A percentile compares a stretch with the other conserved stretches of the same genome.
phyloP scores from a whole-genome alignment of 106 monocot species.

The Iris macrosiphon region DNA sequence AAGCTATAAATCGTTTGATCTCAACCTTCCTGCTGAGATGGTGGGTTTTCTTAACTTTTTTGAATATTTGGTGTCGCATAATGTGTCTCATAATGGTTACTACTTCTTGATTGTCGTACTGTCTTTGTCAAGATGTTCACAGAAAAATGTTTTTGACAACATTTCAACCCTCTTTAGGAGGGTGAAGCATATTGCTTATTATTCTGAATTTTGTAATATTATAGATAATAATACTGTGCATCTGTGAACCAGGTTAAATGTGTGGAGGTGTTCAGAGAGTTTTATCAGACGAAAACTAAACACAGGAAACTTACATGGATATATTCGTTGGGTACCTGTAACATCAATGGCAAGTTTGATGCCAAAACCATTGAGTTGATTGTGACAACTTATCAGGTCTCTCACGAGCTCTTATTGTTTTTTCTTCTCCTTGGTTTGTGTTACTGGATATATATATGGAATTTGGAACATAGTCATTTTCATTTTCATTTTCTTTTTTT shows the following conservation, averaged over 20 bases:
- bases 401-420: not conserved
- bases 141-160: too few species aligned
- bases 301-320: slow-evolving; percentile 72
- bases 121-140: too few species aligned
- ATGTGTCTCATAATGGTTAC: too few species aligned
- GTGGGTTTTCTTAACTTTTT: too few species aligned
- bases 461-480: not conserved
- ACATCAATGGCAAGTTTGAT: slow-evolving; percentile 67
- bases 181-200: too few species aligned
- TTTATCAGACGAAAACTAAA: slow-evolving; percentile 89
- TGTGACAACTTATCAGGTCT: slow-evolving; percentile 49
- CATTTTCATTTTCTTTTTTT: not conserved
- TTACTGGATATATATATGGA: too few species aligned
- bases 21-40: slow-evolving; percentile 91
- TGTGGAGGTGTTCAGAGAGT: slow-evolving; percentile 75
- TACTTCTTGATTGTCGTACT: too few species aligned
- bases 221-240: too few species aligned
- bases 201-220: too few species aligned
- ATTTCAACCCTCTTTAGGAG: too few species aligned
- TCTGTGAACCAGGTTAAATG: slow-evolving; percentile 48
- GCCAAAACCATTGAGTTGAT: slow-evolving; percentile 65
- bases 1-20: slow-evolving; percentile 76
- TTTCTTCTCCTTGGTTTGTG: not conserved
- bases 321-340: slow-evolving; percentile 60
- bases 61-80: too few species aligned